Evolutionary conservation across 1,139 yeast species (phyloP), one percentile per base, ranked within the genome.

Genomic region (Hyphopichia khmerensis): DNA sequence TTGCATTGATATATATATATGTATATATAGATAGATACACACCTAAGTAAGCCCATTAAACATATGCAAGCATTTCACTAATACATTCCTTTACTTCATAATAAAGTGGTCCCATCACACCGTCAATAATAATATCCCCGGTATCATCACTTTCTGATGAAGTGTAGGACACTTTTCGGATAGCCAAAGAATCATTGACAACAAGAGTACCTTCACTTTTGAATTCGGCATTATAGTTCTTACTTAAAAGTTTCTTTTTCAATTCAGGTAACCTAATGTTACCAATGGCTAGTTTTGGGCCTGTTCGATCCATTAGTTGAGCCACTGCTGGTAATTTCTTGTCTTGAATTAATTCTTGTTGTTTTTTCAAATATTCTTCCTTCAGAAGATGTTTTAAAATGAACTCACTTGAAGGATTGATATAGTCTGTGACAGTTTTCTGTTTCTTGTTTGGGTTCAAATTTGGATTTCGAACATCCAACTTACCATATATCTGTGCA

Each of bases 141-240:
- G 90, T 90, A 40, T 72, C 78, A 39, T 73, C 78, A 26, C 66
- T 64, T 42, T 69, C 76, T 9, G 56, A 49, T 14, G 61, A 56
- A 19, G 70, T 64, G 48, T 68, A 67, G 9, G 80, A 79, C 3
- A 87, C 75, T 60, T 93, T 91, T 45, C 89, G 71, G 8, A 93
- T 80, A 1, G 91, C 84, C 21, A 93, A 78, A 43, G 69, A 70
- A 46, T 86, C 87, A 55, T 91, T 91, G 33, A 95, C 87, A 8
- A 91, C 96, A 40, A 93, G 68, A 0, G 91, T 83, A 59, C 98
- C 99, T 59, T 90, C 97, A 43, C 97, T 95, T 57, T 87, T 82
- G 60, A 93, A 89, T 56, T 91, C 97, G 0, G 96, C 96, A 43
- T 72, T 72, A 53, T 86, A 79, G 42, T 88, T 86, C 40, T 68